Evolutionary conservation across 2,329 filamentous ascomycete species (phyloP), one percentile per base, ranked within the genome.

Genomic region (Stachybotrys elegans): DNA sequence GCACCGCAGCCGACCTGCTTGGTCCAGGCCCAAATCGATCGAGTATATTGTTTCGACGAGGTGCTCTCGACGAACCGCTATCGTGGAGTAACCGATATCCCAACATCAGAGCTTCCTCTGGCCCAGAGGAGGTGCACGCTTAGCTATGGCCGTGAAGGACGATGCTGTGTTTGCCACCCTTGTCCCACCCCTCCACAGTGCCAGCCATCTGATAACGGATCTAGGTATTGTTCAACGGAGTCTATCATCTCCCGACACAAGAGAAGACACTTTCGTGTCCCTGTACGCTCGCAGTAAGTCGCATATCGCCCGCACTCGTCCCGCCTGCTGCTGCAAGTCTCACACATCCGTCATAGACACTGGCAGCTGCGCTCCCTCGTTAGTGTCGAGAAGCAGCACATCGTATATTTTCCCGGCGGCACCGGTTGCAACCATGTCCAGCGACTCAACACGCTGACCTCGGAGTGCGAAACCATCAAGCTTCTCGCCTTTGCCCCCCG

Each of bases 291-390:
- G 40, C 78, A 79, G 81, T 86, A 68, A 53, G 78, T 67, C 36
- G 42, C 61, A 60, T 46, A 13, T 32, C 39, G 37, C 22, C 34
- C 39, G 14, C 22, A 31, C 71, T 32, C 21, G 38, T 27, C 17
- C 37, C 45, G 41, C 35, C 34, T 49, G 43, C 49, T 45, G 32
- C 41, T 45, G n/a, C n/a, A n/a, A n/a, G n/a, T n/a, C n/a, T n/a
- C n/a, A n/a, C 29, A 21, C 48, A 7, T 22, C 17, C 36, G 19
- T n/a, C n/a, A 23, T 57, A 91, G 86, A 53, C 88, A 93, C 67
- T 91, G 86, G 83, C 88, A 93, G 68, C 75, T 98, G 37, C 88
- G 92, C 44, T 92, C 94, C 54, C 83, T 95, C 54, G 86, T 97
- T 60, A 92, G 88, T 63, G 85, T 84, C 21, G 83, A 88, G 52